Percentiles rank a stretch among this genome's conserved stretches.
Conservation (phyloP, 2,329 filamentous ascomycete genomes). For the Fusarium napiforme region DNA sequence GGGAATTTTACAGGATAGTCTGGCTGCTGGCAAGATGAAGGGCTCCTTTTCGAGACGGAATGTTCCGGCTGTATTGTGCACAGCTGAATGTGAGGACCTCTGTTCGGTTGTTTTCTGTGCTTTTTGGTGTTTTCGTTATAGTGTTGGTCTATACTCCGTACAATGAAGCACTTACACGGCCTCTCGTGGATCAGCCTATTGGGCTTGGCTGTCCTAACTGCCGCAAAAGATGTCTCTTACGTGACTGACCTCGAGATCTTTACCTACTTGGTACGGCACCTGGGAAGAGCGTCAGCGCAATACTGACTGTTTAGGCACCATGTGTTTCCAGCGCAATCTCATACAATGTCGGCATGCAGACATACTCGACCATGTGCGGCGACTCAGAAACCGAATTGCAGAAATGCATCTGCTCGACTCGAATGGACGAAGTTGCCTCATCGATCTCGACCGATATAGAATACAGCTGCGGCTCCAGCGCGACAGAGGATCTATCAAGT, state of each 20-base stretch:
- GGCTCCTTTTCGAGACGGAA: slow-evolving; percentile 8
- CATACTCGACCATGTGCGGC: slow-evolving; percentile 54
- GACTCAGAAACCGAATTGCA: slow-evolving; percentile 58
- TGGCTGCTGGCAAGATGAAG: slow-evolving; percentile 1
- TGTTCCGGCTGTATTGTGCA: slow-evolving; percentile 9
- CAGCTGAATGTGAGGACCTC: slow-evolving; percentile 8
- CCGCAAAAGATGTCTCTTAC: slow-evolving; percentile 50
- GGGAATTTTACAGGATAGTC: slow-evolving; percentile 13
- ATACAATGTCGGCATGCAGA: slow-evolving; percentile 56
- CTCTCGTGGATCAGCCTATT: slow-evolving; percentile 16
- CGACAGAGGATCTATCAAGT: slow-evolving; percentile 61
- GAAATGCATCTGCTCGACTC: slow-evolving; percentile 63
- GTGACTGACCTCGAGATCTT: slow-evolving; percentile 58
- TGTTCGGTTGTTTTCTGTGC: background rate
- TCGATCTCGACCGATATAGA: slow-evolving; percentile 54
- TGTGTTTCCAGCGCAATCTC: slow-evolving; percentile 61
- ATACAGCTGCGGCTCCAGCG: slow-evolving; percentile 57
- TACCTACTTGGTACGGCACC: slow-evolving; percentile 52
- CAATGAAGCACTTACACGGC: slow-evolving; percentile 39
- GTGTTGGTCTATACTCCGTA: background rate
- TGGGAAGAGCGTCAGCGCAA: background rate
- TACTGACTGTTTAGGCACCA: slow-evolving; percentile 54
- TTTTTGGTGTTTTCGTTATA: background rate
- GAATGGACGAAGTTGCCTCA: slow-evolving; percentile 52
- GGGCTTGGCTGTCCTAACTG: slow-evolving; percentile 10